Conservation (phyloP, 176 grass and related monocot genomes). For the Puccinellia tenuiflora region DNA sequence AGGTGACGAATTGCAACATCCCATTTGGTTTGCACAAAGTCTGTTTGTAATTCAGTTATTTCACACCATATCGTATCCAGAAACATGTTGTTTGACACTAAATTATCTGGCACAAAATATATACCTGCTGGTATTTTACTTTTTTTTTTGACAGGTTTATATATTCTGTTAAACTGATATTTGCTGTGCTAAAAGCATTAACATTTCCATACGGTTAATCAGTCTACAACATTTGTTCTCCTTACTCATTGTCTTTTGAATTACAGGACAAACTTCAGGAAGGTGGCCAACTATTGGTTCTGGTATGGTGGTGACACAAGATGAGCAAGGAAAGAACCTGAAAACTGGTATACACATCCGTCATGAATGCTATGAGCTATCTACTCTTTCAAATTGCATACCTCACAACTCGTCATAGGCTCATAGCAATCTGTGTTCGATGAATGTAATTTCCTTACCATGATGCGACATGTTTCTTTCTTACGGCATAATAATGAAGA, state of each 20-base stretch:
- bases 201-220: not conserved
- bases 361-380: slow-evolving; percentile 1
- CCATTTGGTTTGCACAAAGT: not conserved
- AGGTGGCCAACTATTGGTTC: slow-evolving; percentile 21
- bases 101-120: not conserved
- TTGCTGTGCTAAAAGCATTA: not conserved
- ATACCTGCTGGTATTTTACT: not conserved
- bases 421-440: not conserved
- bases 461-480: not conserved
- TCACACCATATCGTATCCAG: not conserved
- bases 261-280: slow-evolving; percentile 45
- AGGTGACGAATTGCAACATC: not conserved
- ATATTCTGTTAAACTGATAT: not conserved
- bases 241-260: slow-evolving; percentile 6
- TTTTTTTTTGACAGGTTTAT: not conserved
- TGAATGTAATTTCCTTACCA: not conserved
- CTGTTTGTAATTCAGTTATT: slow-evolving; percentile 7
- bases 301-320: slow-evolving; percentile 24
- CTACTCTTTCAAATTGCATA: not conserved
- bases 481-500: not conserved
- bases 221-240: slow-evolving; percentile 4
- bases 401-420: not conserved
- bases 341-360: slow-evolving; percentile 22
- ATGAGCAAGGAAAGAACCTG: slow-evolving; percentile 30
- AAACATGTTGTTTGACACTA: not conserved